These are phyloP conservation scores for Rhynchospora breviuscula DNA, from an alignment of 176 grass and related monocot species.

Conservation along the genomic window DNA sequence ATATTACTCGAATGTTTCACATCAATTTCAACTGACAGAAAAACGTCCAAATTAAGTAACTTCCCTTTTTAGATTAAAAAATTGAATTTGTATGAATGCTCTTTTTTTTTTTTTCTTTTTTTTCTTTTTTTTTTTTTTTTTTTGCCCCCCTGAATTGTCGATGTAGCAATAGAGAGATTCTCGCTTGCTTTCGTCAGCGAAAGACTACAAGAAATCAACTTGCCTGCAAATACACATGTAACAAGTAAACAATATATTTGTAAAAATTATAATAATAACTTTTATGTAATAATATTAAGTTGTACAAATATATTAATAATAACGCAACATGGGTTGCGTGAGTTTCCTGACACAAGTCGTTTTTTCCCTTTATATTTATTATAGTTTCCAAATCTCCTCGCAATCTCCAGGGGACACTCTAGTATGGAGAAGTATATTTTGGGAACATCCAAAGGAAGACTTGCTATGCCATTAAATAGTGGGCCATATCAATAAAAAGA, in stretches of 20 bases:
- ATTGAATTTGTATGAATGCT: no score
- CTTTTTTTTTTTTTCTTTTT: no score
- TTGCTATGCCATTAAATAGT: neutral
- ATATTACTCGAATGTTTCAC: no score
- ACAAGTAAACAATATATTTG: constrained; percentile 12
- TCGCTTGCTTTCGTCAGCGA: constrained; percentile 4
- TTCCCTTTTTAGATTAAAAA: no score
- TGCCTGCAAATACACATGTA: neutral
- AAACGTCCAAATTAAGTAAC: no score
- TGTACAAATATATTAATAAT: constrained; percentile 34
- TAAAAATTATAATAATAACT: neutral
- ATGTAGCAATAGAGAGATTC: neutral
- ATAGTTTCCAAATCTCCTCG: constrained; percentile 35
- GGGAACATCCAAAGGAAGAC: constrained; percentile 8
- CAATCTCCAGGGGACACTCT: constrained; percentile 30
- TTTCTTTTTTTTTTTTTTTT: no score
- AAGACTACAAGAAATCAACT: neutral
- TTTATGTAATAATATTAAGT: neutral
- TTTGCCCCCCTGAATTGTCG: no score
- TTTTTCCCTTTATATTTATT: constrained; percentile 35
- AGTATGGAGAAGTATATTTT: constrained; percentile 32
- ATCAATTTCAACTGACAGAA: no score
- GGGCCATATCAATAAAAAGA: neutral
- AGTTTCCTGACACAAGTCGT: constrained; percentile 46
- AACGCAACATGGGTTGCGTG: constrained; percentile 58